Base-by-base conservation (phyloP, 495 filamentous ascomycete species). In the Lichenothelia convexa region DNA sequence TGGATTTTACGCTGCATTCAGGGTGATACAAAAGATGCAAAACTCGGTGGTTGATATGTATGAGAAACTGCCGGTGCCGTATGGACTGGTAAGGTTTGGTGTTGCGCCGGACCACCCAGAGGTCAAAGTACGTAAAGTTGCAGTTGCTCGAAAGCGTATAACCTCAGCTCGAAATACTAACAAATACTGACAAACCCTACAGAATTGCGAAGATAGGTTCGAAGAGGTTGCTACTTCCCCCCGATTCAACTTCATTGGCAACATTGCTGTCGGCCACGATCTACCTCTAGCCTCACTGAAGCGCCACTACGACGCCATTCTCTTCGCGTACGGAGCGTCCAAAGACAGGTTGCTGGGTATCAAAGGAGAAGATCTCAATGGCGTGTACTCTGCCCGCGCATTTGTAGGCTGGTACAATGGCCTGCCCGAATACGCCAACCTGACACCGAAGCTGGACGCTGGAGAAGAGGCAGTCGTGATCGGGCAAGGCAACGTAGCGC, bases 321-420 rank as follows among this genome's bases (percentile, higher is more conserved):
- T 95, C 1, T 92, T 97, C 53, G 75, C 89, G 12, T 95, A 94
- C 46, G 89, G 89, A 16, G 85, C 91, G 0, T 75, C 80, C 1
- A 67, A 80, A 51, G 89, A 97, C 55, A 70, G 73, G 39, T 69
- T 61, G 8, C 63, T 97, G 0, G 72, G 68, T 0, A 80, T 97
- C 29, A 74, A 78, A 0, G 82, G 86, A n/a, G 89, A 97, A 47
- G 60, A 74, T 11, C 45, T 81, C 22, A 60, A 61, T 8, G 81
- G 82, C 27, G 73, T 97, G 23, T 76, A 82, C 57, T 93, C 85
- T 12, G 89, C 89, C 3, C 70, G 89, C 5, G 79, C 82, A 34
- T 97, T 95, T 55, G 91, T 97, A 4, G 89, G 87, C 12, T 97
- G 89, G 89, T 97, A 97, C 57, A 95, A 95, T 50, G 86, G 91